Base-by-base conservation (phyloP, 805 yeast genomes). In the Kregervanrija fluxuum region DNA sequence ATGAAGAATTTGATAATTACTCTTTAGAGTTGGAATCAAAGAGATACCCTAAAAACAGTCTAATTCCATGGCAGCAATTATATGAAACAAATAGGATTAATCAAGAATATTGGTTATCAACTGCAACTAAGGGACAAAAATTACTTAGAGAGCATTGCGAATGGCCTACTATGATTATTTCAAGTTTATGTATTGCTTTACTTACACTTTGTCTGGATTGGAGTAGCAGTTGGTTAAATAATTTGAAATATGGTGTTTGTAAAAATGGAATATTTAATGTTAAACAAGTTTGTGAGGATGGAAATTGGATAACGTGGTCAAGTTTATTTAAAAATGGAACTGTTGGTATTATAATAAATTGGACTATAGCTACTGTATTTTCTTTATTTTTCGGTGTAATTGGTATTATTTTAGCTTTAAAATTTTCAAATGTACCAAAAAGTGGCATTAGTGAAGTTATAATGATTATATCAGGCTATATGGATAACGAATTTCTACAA, bases 371-470 rank as follows among this genome's bases (percentile, higher is more conserved):
- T 49, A 40, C 69, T 1, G n/a, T 62, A 3, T 53, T 68, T 3
- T 65, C 77, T 2, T 46, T 68, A 2, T 16, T 65, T 8, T 61
- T 73, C 32, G 77, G 75, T 1, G 44, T 62, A 1, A 43, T 64
- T 1, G 70, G 79, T 0, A 66, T 70, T 9, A 40, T 57, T 1
- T 35, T 66, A 4, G 55, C 66, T 1, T 45, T 49, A 31, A 50
- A 43, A 22, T 63, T 74, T 2, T 65, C 69, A 0, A 65, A 64
- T 46, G 68, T 76, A 5, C 58, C 67, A 17, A 68, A 70, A 46
- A 73, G 85, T 41, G 95, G 95, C 6, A 82, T 87, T 30, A 74
- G 89, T 0, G 95, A 86, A 54, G 73, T 83, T 40, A 82, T 82
- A 54, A 69, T 81, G 35, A 74, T 83, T 14, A 69, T 85, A 10